These are phyloP conservation scores for Senecio squalidus DNA, from an alignment of 140 eudicot species.

Conservation along the genomic window DNA sequence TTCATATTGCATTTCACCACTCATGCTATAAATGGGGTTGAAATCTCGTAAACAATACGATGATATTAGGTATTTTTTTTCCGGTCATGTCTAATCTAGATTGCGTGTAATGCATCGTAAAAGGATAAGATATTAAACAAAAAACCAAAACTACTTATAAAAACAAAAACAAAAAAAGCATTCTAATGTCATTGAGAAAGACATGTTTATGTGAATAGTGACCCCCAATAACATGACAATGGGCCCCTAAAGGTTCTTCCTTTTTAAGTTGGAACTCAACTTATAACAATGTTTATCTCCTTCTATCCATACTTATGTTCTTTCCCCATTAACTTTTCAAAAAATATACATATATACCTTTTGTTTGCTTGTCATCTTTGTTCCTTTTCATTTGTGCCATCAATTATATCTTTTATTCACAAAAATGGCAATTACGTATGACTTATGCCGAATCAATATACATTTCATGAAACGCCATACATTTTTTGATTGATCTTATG, in stretches of 20 bases:
- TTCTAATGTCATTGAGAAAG: constrained; percentile 21
- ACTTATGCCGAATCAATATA: background rate
- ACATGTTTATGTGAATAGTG: constrained; percentile 23
- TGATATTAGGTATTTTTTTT: background rate
- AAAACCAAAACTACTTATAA: background rate
- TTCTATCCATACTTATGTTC: constrained; percentile 17
- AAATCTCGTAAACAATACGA: background rate
- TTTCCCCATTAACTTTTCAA: constrained; percentile 1
- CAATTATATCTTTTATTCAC: constrained; percentile 12
- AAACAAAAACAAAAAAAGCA: background rate
- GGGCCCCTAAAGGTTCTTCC: constrained; percentile 28
- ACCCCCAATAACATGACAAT: constrained; percentile 27
- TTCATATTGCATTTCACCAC: background rate
- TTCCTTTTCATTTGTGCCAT: background rate
- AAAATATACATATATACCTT: background rate
- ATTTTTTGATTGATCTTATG: constrained; percentile 4
- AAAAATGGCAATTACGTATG: constrained; percentile 11
- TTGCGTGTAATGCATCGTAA: constrained; percentile 11
- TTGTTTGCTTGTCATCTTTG: background rate
- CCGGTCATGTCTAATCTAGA: background rate
- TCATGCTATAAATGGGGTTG: background rate
- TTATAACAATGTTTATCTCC: constrained; percentile 21
- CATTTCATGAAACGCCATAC: constrained; percentile 8
- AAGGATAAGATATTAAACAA: constrained; percentile 8
- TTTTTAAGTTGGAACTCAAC: constrained; percentile 18